Evolutionary conservation across 129 eudicot genomes (phyloP).

Genomic region (Mikania micrantha): DNA sequence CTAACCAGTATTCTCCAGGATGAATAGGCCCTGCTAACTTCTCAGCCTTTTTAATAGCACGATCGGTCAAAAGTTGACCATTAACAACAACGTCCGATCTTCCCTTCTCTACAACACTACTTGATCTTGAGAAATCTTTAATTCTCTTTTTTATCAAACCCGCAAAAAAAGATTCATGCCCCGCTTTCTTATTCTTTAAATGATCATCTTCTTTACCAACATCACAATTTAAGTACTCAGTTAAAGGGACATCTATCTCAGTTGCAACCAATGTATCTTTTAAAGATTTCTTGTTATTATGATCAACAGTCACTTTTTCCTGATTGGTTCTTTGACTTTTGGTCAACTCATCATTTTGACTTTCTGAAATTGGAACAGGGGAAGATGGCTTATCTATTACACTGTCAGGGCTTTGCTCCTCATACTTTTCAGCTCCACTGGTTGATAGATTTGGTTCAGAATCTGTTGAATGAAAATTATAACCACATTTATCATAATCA

Average conservation of each 20-base stretch:
- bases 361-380: constrained; percentile 18
- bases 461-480: constrained; percentile 32
- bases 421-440: constrained; percentile 34
- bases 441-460: constrained; percentile 23
- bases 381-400: constrained; percentile 19
- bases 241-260: constrained; percentile 53
- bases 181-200: constrained; percentile 36
- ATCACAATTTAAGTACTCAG: constrained; percentile 34
- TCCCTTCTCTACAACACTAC: constrained; percentile 32
- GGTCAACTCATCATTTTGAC: constrained; percentile 30
- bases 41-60: constrained; percentile 67
- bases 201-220: constrained; percentile 39
- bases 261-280: constrained; percentile 52
- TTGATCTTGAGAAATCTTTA: constrained; percentile 48
- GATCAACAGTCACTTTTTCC: constrained; percentile 28
- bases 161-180: constrained; percentile 44
- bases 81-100: constrained; percentile 49
- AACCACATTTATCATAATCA: constrained; percentile 36
- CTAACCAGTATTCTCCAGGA: constrained; percentile 94
- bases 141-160: constrained; percentile 61
- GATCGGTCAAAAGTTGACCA: constrained; percentile 57
- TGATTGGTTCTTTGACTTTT: constrained; percentile 41
- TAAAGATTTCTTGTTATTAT: constrained; percentile 34
- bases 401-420: constrained; percentile 41
- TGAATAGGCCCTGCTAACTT: constrained; percentile 82